Conservation (phyloP, 2,329 filamentous ascomycete species). For the Tympanopsis confertula region DNA sequence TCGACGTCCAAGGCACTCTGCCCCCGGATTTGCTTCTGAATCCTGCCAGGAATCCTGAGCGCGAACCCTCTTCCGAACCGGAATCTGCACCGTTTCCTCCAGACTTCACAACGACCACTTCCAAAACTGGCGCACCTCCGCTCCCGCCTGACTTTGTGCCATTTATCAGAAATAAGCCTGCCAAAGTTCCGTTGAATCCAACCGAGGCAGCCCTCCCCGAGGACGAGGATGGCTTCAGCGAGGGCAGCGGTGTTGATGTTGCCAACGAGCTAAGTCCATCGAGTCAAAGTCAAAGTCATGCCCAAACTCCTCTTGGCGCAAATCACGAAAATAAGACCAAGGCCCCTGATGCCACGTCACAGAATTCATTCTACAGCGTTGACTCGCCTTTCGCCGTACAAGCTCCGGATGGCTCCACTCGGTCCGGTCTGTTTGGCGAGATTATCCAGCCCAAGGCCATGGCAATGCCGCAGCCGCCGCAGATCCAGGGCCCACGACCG, state of each 20-base stretch:
- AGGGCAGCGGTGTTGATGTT: constrained; percentile 54
- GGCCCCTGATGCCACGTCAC: constrained; percentile 39
- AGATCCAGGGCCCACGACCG: constrained; percentile 51
- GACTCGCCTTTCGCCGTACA: constrained; percentile 33
- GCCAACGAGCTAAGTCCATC: constrained; percentile 49
- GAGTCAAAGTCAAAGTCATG: constrained; percentile 25
- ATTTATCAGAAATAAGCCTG: constrained; percentile 5
- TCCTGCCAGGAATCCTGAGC: too few species aligned
- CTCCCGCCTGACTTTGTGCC: constrained; percentile 10
- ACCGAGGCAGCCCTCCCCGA: constrained; percentile 11
- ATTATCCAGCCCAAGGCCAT: constrained; percentile 32
- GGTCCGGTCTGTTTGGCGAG: constrained; percentile 39
- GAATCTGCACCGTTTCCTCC: too few species aligned
- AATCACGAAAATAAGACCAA: too few species aligned
- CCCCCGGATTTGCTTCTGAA: too few species aligned
- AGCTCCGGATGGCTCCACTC: constrained; percentile 30
- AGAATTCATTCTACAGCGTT: constrained; percentile 44
- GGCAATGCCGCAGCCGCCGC: constrained; percentile 38
- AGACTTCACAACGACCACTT: too few species aligned
- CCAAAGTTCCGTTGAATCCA: constrained; percentile 9
- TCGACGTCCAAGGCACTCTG: constrained; percentile 8
- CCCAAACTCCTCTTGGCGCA: too few species aligned
- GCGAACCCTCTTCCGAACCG: too few species aligned
- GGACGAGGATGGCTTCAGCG: constrained; percentile 30
- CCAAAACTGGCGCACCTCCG: constrained; percentile 8